Conservation (phyloP, 2,329 filamentous ascomycete species). For the Alternaria sp. region DNA sequence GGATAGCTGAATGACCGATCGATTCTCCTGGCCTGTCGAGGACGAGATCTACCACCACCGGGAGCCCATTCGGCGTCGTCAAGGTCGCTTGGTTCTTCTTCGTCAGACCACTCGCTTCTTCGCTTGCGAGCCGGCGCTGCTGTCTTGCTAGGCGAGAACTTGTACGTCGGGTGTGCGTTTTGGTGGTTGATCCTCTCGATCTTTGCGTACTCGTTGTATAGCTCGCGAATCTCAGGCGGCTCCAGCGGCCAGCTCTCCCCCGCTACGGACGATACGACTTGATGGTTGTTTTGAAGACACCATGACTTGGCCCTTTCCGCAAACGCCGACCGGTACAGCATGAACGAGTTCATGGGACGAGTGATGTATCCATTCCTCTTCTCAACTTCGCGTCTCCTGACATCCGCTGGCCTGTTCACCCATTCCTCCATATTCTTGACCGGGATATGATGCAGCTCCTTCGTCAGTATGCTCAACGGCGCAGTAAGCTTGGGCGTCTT, state of each 20-base stretch:
- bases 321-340: conserved; percentile 94
- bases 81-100: conserved; percentile 52
- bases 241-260: conserved; percentile 88
- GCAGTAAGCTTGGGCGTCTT: conserved; percentile 64
- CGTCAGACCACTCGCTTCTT: conserved; percentile 51
- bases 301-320: conserved; percentile 84
- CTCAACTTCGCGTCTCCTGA: conserved; percentile 71
- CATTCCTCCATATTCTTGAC: conserved; percentile 81
- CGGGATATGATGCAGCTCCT: conserved; percentile 65
- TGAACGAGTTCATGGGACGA: conserved; percentile 96
- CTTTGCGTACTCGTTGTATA: conserved; percentile 80
- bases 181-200: conserved; percentile 85
- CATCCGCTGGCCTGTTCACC: conserved; percentile 73
- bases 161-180: conserved; percentile 86
- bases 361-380: conserved; percentile 80
- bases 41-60: conserved; percentile 29
- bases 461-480: conserved; percentile 75
- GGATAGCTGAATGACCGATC: conserved; percentile 37
- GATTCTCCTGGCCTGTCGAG: conserved; percentile 30
- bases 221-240: conserved; percentile 70
- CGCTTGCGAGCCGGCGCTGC: conserved; percentile 55
- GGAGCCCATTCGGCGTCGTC: conserved; percentile 51
- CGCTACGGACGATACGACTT: conserved; percentile 86
- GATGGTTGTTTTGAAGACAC: conserved; percentile 88
- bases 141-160: conserved; percentile 85